Base-by-base conservation (phyloP, 768 basidiomycete genomes). In the Hirschioporus abietinus region DNA sequence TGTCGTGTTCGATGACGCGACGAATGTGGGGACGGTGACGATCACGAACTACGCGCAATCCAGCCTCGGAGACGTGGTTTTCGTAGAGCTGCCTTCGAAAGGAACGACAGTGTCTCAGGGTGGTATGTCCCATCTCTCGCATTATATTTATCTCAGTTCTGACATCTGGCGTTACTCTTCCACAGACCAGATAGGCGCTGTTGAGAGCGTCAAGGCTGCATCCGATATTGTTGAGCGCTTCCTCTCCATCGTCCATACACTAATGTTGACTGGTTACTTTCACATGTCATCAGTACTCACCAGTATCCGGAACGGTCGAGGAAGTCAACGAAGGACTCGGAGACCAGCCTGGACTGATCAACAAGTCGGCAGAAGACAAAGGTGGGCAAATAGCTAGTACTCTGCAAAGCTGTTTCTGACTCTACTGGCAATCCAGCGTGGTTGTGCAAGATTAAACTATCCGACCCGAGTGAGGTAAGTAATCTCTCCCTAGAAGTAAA, bases 171-270 rank as follows among this genome's bases (percentile, higher is more conserved):
- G 17, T 25, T 4, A 42, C 30, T 20, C 30, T 2, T 8, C 30
- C 66, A 5, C 68, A 95, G 95, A 91, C 60, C 78, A 88, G 69
- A 91, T 96, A 75, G 95, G 95, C 63, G 92, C 92, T 7, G 94
- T 98, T 10, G 95, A 97, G 78, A 96, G 95, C 68, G 95, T 97
- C 66, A 98, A 98, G 76, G 95, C 95, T 30, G 94, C 95, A 52
- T 96, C 95, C 1, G 95, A 98, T 74, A 95, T 98, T 74, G 93
- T 92, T 77, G 67, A 76, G 83, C 79, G 26, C 36, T 62, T 63
- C 59, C 20, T 17, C 59, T 69, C 42, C 36, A 23, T 25, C n/a
- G 63, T 62, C 26, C 3, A 34, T 57, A 35, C 8, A 12, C 61
- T 65, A 62, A 9, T 58, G n/a, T 71, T 74, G 68, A 68, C 1